phyloP scores from a whole-genome alignment of 2,329 filamentous ascomycete genomes.

The Microcera coccophila region DNA sequence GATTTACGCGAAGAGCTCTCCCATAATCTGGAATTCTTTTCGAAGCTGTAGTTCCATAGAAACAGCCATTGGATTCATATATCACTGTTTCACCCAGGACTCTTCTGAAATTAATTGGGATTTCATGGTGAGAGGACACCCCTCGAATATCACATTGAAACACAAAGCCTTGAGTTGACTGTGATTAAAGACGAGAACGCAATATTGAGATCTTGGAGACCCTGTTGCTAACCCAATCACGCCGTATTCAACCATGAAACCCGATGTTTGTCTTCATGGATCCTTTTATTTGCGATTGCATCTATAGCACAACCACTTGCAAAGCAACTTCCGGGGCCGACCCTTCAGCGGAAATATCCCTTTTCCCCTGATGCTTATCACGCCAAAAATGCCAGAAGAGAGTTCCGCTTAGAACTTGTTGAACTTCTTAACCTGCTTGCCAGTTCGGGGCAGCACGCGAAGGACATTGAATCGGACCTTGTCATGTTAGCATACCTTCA shows the following conservation, averaged over 20 bases:
- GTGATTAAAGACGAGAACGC: constrained; percentile 29
- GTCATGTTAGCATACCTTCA: constrained; percentile 22
- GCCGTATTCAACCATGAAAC: constrained; percentile 28
- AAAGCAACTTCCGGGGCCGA: constrained; percentile 41
- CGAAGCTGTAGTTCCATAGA: too few species aligned
- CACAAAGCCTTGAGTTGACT: constrained; percentile 16
- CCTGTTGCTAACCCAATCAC: constrained; percentile 28
- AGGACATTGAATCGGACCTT: constrained; percentile 99
- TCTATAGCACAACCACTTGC: constrained; percentile 44
- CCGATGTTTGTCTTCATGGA: constrained; percentile 38
- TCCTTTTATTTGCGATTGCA: constrained; percentile 43
- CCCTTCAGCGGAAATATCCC: constrained; percentile 36
- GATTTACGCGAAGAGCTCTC: too few species aligned
- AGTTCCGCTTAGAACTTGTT: constrained; percentile 82
- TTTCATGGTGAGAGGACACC: too few species aligned
- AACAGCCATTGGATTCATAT: too few species aligned
- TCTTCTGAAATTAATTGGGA: too few species aligned
- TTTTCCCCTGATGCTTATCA: constrained; percentile 45
- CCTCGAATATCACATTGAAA: background rate
- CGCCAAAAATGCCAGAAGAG: constrained; percentile 53
- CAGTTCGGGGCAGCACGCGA: constrained; percentile 93
- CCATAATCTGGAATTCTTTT: too few species aligned
- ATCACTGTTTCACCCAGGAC: too few species aligned
- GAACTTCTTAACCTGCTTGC: constrained; percentile 97
- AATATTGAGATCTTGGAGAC: constrained; percentile 29